phyloP scores from a whole-genome alignment of 2,329 filamentous ascomycete genomes.

The Pseudomassariella vexata region DNA sequence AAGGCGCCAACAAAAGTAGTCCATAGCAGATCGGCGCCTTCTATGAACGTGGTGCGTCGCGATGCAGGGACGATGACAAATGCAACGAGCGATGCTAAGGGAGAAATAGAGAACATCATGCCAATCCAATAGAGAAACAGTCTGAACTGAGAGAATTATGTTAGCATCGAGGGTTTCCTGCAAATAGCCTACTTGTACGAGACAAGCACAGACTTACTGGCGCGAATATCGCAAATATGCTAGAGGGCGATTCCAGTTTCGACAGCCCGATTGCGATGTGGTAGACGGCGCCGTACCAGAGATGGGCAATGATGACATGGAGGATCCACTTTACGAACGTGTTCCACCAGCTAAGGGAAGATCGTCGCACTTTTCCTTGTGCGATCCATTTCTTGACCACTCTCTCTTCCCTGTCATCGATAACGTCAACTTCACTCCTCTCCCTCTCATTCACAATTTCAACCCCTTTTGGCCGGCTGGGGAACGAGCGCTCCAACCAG shows the following conservation, averaged over 20 bases:
- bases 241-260: too few relatives aligned
- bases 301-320: not conserved
- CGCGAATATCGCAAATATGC: too few relatives aligned
- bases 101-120: not conserved
- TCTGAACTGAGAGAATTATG: too few relatives aligned
- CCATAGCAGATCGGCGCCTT: not conserved
- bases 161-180: too few relatives aligned
- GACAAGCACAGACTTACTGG: too few relatives aligned
- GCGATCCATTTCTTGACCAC: constrained; percentile 3
- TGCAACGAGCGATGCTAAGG: not conserved
- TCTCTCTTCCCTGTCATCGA: constrained; percentile 1
- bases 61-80: not conserved
- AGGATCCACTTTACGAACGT: constrained; percentile 4
- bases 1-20: not conserved
- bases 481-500: constrained; percentile 1
- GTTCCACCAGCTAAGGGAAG: constrained; percentile 5
- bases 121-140: too few relatives aligned
- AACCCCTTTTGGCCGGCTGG: constrained; percentile 1
- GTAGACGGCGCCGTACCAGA: not conserved
- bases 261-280: too few relatives aligned
- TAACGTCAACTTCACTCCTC: not conserved
- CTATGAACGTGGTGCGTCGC: not conserved
- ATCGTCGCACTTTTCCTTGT: not conserved
- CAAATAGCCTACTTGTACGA: too few relatives aligned
- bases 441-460: not conserved